These are phyloP conservation scores for Cytidiella melzeri DNA, from an alignment of 768 basidiomycete species.

Conservation along the genomic window DNA sequence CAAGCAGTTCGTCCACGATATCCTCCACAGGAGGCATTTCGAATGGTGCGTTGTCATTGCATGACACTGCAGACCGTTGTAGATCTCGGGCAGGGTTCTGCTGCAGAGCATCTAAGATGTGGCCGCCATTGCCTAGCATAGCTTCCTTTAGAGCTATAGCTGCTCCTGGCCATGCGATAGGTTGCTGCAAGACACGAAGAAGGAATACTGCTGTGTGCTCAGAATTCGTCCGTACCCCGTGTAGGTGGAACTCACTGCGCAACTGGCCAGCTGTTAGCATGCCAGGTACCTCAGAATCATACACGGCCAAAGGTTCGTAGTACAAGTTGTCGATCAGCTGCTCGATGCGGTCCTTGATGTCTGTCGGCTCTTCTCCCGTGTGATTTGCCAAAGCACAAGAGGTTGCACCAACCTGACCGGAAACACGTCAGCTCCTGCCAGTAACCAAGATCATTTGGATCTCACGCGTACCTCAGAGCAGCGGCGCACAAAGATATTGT, in stretches of 20 bases:
- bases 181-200: conserved; percentile 14
- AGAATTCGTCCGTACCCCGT: too few relatives aligned
- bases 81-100: conserved; percentile 6
- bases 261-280: conserved; percentile 23
- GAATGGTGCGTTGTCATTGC: conserved; percentile 24
- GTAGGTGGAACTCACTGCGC: conserved; percentile 14
- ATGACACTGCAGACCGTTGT: conserved; percentile 25
- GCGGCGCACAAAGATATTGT: conserved; percentile 21
- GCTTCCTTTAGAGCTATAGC: conserved; percentile 18
- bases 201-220: conserved; percentile 15
- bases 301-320: conserved; percentile 22
- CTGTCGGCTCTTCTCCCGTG: conserved; percentile 13
- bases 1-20: conserved; percentile 21
- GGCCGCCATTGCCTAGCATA: conserved; percentile 21
- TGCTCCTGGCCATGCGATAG: conserved; percentile 17
- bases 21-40: conserved; percentile 12
- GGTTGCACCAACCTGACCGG: conserved; percentile 24
- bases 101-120: conserved; percentile 17
- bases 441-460: not conserved
- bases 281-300: conserved; percentile 19
- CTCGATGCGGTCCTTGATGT: conserved; percentile 19
- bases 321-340: conserved; percentile 18
- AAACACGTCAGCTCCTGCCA: not conserved
- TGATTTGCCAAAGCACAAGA: conserved; percentile 22
- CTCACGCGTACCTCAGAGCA: conserved; percentile 21